Base-by-base conservation (phyloP, 805 yeast genomes). In the Lipomyces sp. region DNA sequence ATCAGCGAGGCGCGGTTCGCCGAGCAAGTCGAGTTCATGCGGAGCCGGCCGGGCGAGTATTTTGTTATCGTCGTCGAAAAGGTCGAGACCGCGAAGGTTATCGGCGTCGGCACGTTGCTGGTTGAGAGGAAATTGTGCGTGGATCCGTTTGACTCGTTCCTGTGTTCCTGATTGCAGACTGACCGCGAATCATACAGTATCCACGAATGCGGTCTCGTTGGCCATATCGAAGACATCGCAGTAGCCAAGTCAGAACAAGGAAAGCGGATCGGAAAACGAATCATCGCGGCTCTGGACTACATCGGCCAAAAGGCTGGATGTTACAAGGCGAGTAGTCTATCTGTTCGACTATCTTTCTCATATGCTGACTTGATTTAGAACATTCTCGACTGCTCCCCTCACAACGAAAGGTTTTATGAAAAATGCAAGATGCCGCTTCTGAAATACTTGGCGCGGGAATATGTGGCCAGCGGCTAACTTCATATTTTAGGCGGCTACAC, bases 221-320 rank as follows among this genome's bases (percentile, higher is more conserved):
- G 98, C 1, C 98, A 91, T 70, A 84, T 91, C 57, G 98, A 91
- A 64, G 98, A 91, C 66, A 91, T 91, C 54, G 84, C 97, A 0
- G 95, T 91, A 3, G 74, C 81, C 18, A 65, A 67, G 28, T 70
- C 74, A 18, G 86, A 86, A 65, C 97, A 90, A 64, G 98, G 98
- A 5, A 82, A 83, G 64, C 80, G 80, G 60, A 71, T 91, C 41
- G 98, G 98, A 0, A 72, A 75, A 59, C 69, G 74, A 16, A 66
- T 91, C 68, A 86, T 91, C 58, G 70, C 74, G 16, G 71, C 77
- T 7, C 73, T 91, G 63, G 77, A 83, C 2, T 70, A 72, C 22
- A 63, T 85, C 28, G 96, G 86, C 1, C 60, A 75, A 45, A 62
- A 68, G 2, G 64, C 62, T 13, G 93, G 91, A 4, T 88, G 95